Evolutionary conservation across 192 early-diverging fungal genomes (phyloP).

Genomic region (Geranomyces variabilis): DNA sequence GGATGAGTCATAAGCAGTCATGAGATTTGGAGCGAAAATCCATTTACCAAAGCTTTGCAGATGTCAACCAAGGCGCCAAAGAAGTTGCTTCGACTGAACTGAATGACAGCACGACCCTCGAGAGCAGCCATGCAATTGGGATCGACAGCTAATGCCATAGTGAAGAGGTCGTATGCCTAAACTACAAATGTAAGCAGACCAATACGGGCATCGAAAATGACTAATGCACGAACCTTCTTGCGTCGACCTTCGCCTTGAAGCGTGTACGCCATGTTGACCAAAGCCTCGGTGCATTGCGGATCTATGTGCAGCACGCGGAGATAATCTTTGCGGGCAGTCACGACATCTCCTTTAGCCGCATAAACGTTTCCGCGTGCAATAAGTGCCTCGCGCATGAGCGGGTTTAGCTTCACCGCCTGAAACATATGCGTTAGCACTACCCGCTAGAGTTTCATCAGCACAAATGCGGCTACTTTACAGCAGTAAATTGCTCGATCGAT

Average conservation of each 20-base stretch:
- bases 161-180: constrained; percentile 54
- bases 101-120: constrained; percentile 57
- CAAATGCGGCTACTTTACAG: too few relatives aligned
- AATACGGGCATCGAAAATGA: neutral
- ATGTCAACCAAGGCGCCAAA: constrained; percentile 59
- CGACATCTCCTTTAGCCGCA: constrained; percentile 31
- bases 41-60: constrained; percentile 48
- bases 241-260: constrained; percentile 47
- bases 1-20: neutral
- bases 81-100: constrained; percentile 46
- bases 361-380: constrained; percentile 60
- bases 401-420: constrained; percentile 51
- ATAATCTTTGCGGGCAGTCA: constrained; percentile 49
- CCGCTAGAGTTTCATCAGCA: too few relatives aligned
- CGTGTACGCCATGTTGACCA: constrained; percentile 59
- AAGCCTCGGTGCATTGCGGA: constrained; percentile 51
- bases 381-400: constrained; percentile 51
- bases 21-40: neutral
- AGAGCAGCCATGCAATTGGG: constrained; percentile 50
- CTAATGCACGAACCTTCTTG: constrained; percentile 38
- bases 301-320: constrained; percentile 57
- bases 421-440: neutral
- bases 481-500: constrained; percentile 46
- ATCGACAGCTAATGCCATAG: constrained; percentile 49
- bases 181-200: neutral